Conservation (phyloP, 2,329 filamentous ascomycete species). For the Penicillium sp. region DNA sequence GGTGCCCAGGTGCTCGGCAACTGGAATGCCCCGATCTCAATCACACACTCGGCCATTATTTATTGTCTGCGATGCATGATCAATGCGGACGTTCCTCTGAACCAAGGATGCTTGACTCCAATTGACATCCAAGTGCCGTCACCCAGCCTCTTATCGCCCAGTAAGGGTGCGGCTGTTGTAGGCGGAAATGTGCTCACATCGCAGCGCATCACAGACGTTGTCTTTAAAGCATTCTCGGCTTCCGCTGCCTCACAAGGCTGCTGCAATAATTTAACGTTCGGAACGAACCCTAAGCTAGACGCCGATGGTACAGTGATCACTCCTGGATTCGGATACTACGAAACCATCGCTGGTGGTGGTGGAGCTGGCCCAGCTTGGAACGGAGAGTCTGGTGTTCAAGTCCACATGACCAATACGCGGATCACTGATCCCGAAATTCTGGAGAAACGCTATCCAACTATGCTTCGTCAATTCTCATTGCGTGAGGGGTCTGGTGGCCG, state of each 20-base stretch:
- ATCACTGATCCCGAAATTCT: conserved; percentile 84
- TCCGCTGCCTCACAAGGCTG: conserved; percentile 79
- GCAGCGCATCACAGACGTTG: conserved; percentile 80
- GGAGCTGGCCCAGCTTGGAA: conserved; percentile 76
- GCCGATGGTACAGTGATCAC: conserved; percentile 54
- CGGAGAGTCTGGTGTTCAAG: conserved; percentile 75
- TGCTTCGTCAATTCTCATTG: conserved; percentile 71
- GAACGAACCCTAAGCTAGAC: conserved; percentile 67
- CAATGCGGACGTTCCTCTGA: conserved; percentile 77
- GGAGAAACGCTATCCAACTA: conserved; percentile 75
- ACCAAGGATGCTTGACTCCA: conserved; percentile 79
- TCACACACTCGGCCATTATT: conserved; percentile 82
- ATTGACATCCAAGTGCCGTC: conserved; percentile 72
- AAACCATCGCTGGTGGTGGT: conserved; percentile 79
- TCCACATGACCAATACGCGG: conserved; percentile 85
- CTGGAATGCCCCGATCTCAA: conserved; percentile 77
- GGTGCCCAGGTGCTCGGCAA: conserved; percentile 79
- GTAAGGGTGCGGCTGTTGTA: conserved; percentile 75
- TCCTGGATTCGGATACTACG: conserved; percentile 82
- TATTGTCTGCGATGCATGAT: conserved; percentile 82
- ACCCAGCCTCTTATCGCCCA: conserved; percentile 71
- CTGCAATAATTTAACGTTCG: conserved; percentile 84
- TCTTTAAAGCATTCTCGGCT: conserved; percentile 76
- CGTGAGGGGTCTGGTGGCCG: conserved; percentile 64
- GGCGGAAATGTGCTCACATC: conserved; percentile 79